phyloP scores from a whole-genome alignment of 2,329 filamentous ascomycete genomes.

The Grosmannia huntii region DNA sequence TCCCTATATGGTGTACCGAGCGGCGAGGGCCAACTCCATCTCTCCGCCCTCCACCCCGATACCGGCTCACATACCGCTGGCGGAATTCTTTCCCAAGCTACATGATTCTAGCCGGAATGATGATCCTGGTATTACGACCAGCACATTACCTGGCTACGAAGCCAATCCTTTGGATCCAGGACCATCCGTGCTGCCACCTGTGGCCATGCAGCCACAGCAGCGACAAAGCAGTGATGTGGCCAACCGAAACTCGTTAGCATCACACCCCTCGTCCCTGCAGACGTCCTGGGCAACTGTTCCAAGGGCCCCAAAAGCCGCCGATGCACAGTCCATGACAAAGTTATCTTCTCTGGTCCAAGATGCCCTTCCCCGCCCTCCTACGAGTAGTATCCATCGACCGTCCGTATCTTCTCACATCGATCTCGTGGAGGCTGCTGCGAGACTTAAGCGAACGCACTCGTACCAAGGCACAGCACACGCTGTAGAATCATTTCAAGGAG shows the following conservation, averaged over 20 bases:
- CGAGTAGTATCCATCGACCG: background rate
- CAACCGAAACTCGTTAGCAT: background rate
- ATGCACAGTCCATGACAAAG: background rate
- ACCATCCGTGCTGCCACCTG: background rate
- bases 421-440: slow-evolving; percentile 13
- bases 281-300: background rate
- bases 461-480: slow-evolving; percentile 2
- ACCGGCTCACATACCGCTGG: background rate
- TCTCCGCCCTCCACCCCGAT: slow-evolving; percentile 6
- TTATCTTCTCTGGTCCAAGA: background rate
- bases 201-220: background rate
- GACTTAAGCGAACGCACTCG: slow-evolving; percentile 7
- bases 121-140: background rate
- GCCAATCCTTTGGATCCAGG: background rate
- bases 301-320: background rate
- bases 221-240: background rate
- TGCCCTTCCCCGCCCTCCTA: background rate
- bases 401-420: slow-evolving; percentile 11
- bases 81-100: background rate
- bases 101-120: background rate
- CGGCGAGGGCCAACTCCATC: background rate
- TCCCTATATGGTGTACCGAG: background rate
- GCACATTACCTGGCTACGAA: background rate
- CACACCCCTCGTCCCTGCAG: background rate
- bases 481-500: background rate